Evolutionary conservation across 1,139 yeast species (phyloP).

Genomic region (Geotrichum phurueaensis): DNA sequence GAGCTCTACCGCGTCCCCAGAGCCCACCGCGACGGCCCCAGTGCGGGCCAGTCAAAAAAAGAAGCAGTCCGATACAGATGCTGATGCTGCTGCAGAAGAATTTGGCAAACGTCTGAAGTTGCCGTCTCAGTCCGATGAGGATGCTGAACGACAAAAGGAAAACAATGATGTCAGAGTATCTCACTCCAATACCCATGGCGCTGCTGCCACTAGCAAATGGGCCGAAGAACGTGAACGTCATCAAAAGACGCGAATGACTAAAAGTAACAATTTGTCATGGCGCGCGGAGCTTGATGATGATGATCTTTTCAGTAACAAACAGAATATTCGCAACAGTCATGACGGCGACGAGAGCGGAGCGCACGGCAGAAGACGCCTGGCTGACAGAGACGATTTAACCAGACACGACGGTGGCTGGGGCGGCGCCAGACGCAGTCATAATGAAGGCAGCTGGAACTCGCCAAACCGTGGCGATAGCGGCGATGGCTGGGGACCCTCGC

Average conservation of each 20-base stretch:
- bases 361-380: not conserved
- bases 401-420: not conserved
- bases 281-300: conserved; percentile 1
- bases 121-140: not conserved
- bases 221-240: conserved; percentile 8
- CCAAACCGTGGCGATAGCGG: not conserved
- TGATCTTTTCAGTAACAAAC: conserved; percentile 1
- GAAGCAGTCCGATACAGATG: not conserved
- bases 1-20: not conserved
- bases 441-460: not conserved
- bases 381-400: not conserved
- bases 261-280: not conserved
- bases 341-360: not conserved
- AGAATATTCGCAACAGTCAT: too few relatives aligned
- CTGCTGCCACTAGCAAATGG: conserved; percentile 2
- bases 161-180: not conserved
- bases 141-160: not conserved
- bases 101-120: not conserved
- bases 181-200: not conserved
- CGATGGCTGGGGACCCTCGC: not conserved
- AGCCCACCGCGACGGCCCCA: not conserved
- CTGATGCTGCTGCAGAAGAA: not conserved
- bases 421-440: not conserved
- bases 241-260: not conserved
- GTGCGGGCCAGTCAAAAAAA: not conserved